These are phyloP conservation scores for Lachancea meyersii DNA, from an alignment of 805 yeast species.

Conservation along the genomic window DNA sequence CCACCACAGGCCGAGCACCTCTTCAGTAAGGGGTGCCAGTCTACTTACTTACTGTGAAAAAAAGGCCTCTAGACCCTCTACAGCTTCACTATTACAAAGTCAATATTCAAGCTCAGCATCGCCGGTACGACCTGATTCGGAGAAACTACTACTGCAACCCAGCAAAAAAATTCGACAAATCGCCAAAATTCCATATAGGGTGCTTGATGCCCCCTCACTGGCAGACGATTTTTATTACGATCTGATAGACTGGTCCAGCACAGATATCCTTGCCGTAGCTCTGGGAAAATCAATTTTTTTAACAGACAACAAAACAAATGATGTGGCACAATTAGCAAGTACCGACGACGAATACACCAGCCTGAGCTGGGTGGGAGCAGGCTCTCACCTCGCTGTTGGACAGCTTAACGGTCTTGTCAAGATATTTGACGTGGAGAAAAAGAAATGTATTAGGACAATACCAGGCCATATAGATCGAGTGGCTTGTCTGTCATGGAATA, in stretches of 20 bases:
- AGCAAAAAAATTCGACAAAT: constrained; percentile 72
- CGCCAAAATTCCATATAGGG: constrained; percentile 83
- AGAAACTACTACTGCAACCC: constrained; percentile 71
- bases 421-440: constrained; percentile 86
- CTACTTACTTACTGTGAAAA: constrained; percentile 73
- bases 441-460: constrained; percentile 82
- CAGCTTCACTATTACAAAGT: constrained; percentile 60
- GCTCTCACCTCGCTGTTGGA: constrained; percentile 92
- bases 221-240: constrained; percentile 92
- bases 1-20: constrained; percentile 19
- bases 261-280: constrained; percentile 84
- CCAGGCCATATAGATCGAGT: constrained; percentile 84
- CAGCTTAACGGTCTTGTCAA: constrained; percentile 82
- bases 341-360: constrained; percentile 74
- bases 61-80: constrained; percentile 51
- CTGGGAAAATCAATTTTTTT: constrained; percentile 80
- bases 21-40: constrained; percentile 43
- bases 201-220: constrained; percentile 90
- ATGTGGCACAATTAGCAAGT: constrained; percentile 75
- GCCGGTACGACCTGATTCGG: constrained; percentile 86
- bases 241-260: constrained; percentile 91
- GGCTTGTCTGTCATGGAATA: constrained; percentile 89
- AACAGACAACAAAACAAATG: constrained; percentile 84
- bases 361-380: constrained; percentile 88
- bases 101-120: constrained; percentile 59